Base-by-base conservation (phyloP, 225 moss, liverwort and hornwort genomes). In the Antitrichia curtipendula region DNA sequence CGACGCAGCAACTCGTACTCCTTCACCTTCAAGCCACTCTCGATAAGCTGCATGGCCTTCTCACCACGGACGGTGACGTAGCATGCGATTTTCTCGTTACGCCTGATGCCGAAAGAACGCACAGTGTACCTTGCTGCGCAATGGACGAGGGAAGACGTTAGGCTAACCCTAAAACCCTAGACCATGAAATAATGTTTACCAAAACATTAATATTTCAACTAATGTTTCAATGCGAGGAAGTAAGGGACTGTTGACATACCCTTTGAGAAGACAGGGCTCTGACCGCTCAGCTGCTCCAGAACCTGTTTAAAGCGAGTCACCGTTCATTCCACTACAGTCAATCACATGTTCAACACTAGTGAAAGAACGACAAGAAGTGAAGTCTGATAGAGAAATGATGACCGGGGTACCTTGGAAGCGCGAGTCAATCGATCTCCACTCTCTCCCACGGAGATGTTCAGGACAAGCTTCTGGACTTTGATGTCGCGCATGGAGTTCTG, bases 391-490 rank as follows among this genome's bases (percentile, higher is more conserved):
- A 47, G 47, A 65, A 38, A 82, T 24, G 31, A 47, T n/a, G 60
- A 12, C 28, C 63, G 38, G 54, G 15, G 45, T 86, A 91, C 93
- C 91, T 91, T 93, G 21, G 93, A 91, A 8, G 93, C 93, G 77
- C 91, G 93, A 78, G 93, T 93, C 78, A 91, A 84, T 50, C 90
- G 88, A 72, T 93, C 93, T 88, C 93, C 93, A 79, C 93, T 93
- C 90, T 93, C 93, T 36, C 93, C 93, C 50, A 93, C 91, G 40
- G 90, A 93, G 85, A 93, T 93, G 68, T 93, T 93, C 34, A 93
- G 66, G 20, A 93, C 93, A 84, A 91, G 88, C 78, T 93, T 91
- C 88, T 93, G 93, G 5, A 92, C 92, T 71, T 92, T 92, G 56
- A 92, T 92, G 18, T 92, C 88, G 69, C 88, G 92, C 90, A 90